A percentile compares a stretch with the other conserved stretches of the same genome.
Conservation (phyloP, 2,329 filamentous ascomycete genomes). For the Penicillium hesseltinei region DNA sequence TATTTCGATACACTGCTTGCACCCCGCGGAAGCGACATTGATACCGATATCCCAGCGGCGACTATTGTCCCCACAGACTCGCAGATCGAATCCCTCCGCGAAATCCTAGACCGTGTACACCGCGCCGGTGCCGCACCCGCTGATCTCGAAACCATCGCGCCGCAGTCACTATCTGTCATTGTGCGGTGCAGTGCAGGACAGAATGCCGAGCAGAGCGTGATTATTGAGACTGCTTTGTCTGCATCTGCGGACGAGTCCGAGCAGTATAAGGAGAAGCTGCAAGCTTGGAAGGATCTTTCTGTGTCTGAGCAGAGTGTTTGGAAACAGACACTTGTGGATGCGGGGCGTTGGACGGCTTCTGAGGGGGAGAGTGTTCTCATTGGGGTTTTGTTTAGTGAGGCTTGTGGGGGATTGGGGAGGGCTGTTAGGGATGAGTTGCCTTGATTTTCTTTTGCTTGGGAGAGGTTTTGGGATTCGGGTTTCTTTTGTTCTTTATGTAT, state of each 20-base stretch:
- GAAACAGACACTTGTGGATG: conserved; percentile 66
- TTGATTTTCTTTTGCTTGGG: conserved; percentile 5
- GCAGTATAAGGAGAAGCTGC: conserved; percentile 16
- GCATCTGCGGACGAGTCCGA: conserved; percentile 5
- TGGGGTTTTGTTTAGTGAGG: conserved; percentile 73
- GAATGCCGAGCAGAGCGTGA: conserved; percentile 21
- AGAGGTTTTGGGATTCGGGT: neutral
- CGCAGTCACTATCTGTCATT: conserved; percentile 22
- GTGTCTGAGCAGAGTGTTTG: conserved; percentile 63
- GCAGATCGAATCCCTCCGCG: conserved; percentile 23
- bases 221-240: conserved; percentile 23
- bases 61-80: conserved; percentile 9
- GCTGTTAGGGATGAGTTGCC: conserved; percentile 18
- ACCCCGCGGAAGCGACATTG: neutral
- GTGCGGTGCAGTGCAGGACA: conserved; percentile 22
- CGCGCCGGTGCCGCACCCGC: conserved; percentile 21
- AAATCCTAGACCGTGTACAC: conserved; percentile 31
- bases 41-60: neutral
- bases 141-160: conserved; percentile 13
- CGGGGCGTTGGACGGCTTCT: conserved; percentile 74
- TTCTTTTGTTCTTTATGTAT: conserved; percentile 1
- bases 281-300: conserved; percentile 68
- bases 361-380: conserved; percentile 76
- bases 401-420: conserved; percentile 35
- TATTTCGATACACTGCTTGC: conserved; percentile 18